These are phyloP conservation scores for Nakaseomyces bracarensis DNA, from an alignment of 1,139 yeast species.

Conservation along the genomic window DNA sequence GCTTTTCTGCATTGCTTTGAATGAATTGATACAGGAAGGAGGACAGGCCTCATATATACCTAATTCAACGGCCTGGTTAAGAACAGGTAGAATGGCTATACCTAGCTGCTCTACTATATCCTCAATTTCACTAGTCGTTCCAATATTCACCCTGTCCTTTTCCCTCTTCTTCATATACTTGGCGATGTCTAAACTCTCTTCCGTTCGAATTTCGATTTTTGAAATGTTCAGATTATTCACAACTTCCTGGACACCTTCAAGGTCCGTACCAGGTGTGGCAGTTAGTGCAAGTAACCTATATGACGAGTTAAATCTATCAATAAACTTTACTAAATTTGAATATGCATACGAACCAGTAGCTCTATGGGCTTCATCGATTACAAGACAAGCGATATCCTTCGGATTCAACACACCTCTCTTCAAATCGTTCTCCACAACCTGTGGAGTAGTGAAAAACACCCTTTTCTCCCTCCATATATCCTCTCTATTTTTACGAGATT, in stretches of 20 bases:
- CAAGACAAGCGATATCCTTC: slow-evolving; percentile 60
- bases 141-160: slow-evolving; percentile 51
- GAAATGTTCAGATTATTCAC: slow-evolving; percentile 67
- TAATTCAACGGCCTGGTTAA: slow-evolving; percentile 55
- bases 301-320: slow-evolving; percentile 55
- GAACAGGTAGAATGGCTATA: slow-evolving; percentile 54
- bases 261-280: slow-evolving; percentile 88
- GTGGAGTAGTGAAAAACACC: slow-evolving; percentile 93
- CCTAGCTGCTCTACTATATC: slow-evolving; percentile 46
- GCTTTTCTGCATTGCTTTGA: slow-evolving; percentile 62
- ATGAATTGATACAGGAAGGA: slow-evolving; percentile 61
- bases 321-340: slow-evolving; percentile 63
- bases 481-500: slow-evolving; percentile 53
- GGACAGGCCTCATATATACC: slow-evolving; percentile 56
- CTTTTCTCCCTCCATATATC: slow-evolving; percentile 68
- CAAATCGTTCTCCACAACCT: slow-evolving; percentile 87
- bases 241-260: slow-evolving; percentile 82
- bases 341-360: slow-evolving; percentile 88
- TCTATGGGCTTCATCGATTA: slow-evolving; percentile 93
- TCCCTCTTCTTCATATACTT: slow-evolving; percentile 69
- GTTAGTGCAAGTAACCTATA: slow-evolving; percentile 78
- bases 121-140: slow-evolving; percentile 44
- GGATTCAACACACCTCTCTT: slow-evolving; percentile 70
- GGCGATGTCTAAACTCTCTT: slow-evolving; percentile 70
- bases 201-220: slow-evolving; percentile 77